Evolutionary conservation across 768 basidiomycete species (phyloP).

Genomic region (Pholiota microspora): DNA sequence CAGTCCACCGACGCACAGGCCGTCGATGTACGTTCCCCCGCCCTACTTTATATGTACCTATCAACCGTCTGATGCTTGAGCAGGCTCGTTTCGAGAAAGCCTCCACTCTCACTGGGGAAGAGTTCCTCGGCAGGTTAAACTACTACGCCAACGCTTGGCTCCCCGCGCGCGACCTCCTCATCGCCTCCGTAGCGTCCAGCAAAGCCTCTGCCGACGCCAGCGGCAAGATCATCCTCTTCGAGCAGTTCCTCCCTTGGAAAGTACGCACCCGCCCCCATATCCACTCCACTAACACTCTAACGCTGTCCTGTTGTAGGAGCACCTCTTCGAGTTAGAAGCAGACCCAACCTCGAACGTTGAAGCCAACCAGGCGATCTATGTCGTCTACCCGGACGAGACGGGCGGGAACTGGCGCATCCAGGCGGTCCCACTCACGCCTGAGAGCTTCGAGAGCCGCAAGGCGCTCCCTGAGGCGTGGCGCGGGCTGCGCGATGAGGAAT

Average conservation of each 20-base stretch:
- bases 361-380: conserved; percentile 67
- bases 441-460: conserved; percentile 89
- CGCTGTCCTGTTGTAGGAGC: conserved; percentile 60
- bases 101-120: conserved; percentile 77
- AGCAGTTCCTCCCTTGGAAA: conserved; percentile 87
- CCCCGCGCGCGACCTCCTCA: conserved; percentile 82
- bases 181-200: conserved; percentile 50
- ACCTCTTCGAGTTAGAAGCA: conserved; percentile 84
- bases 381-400: conserved; percentile 87
- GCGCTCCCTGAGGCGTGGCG: conserved; percentile 93
- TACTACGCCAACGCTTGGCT: conserved; percentile 91
- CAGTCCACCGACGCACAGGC: conserved; percentile 61
- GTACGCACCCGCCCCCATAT: conserved; percentile 30
- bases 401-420: conserved; percentile 85
- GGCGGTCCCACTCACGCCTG: conserved; percentile 79
- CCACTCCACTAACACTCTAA: neutral
- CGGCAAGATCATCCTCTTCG: conserved; percentile 79
- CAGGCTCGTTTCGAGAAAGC: conserved; percentile 78
- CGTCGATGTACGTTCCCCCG: conserved; percentile 79
- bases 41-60: neutral
- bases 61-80: neutral
- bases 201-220: conserved; percentile 61
- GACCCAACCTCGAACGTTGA: conserved; percentile 40
- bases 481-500: conserved; percentile 81
- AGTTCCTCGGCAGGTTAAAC: conserved; percentile 76